A percentile compares a stretch with the other conserved stretches of the same genome.
Conservation (phyloP, 2,329 filamentous ascomycete genomes). For the Ophiostoma tasmaniense region DNA sequence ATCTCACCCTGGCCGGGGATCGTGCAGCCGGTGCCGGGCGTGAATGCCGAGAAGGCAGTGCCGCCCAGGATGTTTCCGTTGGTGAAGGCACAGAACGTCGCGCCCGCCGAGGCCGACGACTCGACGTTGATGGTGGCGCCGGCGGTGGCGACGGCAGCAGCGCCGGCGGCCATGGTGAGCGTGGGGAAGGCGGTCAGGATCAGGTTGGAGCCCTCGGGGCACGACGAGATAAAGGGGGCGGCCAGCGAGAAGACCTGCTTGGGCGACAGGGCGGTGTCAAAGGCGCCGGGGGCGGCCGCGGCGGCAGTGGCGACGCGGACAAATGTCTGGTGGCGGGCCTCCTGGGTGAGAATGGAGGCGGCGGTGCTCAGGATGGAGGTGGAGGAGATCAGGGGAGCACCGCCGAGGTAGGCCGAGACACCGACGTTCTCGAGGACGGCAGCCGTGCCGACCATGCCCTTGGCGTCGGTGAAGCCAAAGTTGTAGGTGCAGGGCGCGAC, state of each 20-base stretch:
- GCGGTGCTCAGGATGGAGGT: constrained; percentile 55
- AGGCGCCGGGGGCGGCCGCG: constrained; percentile 56
- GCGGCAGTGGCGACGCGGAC: constrained; percentile 53
- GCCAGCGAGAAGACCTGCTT: constrained; percentile 65
- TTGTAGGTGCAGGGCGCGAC: constrained; percentile 64
- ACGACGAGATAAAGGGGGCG: constrained; percentile 62
- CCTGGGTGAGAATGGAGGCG: constrained; percentile 62
- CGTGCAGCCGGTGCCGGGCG: constrained; percentile 45
- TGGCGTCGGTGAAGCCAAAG: constrained; percentile 59
- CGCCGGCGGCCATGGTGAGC: constrained; percentile 42
- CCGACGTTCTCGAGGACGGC: constrained; percentile 64
- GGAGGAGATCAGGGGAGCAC: constrained; percentile 54
- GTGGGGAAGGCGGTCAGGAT: constrained; percentile 55
- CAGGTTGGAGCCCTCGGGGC: constrained; percentile 57
- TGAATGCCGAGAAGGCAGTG: constrained; percentile 51
- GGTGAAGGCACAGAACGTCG: constrained; percentile 58
- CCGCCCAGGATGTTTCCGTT: constrained; percentile 51
- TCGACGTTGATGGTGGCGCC: constrained; percentile 41
- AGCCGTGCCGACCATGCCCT: constrained; percentile 60
- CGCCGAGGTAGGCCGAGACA: constrained; percentile 65
- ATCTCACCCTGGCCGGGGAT: constrained; percentile 49
- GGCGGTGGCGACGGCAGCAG: constrained; percentile 33
- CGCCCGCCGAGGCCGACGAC: constrained; percentile 41
- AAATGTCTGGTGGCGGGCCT: constrained; percentile 66
- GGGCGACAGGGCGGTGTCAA: constrained; percentile 61